Conservation (phyloP, 75 land plant genomes). For the Cupressus sempervirens region DNA sequence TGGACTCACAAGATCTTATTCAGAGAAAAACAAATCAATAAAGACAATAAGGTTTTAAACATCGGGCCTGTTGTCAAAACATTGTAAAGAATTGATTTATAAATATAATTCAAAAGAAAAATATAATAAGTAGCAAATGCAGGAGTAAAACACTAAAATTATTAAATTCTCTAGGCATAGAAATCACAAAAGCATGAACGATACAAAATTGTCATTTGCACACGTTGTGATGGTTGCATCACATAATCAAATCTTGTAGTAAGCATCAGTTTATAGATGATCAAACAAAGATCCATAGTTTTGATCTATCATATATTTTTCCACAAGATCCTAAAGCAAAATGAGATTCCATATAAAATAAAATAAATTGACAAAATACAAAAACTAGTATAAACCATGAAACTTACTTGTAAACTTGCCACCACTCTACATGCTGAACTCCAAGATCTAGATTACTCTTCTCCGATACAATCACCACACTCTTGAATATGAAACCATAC, state of each 20-base stretch:
- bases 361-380: neutral
- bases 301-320: neutral
- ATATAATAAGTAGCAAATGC: no score
- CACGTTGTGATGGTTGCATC: neutral
- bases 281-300: neutral
- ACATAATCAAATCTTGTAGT: neutral
- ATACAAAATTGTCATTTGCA: no score
- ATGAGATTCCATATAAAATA: neutral
- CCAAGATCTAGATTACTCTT: conserved; percentile 65
- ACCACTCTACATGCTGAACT: conserved; percentile 55
- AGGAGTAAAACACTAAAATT: neutral
- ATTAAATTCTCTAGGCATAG: no score
- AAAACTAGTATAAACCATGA: neutral
- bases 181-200: neutral
- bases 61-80: no score
- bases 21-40: no score
- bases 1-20: no score
- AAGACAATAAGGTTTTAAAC: no score
- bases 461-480: no score
- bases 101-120: no score
- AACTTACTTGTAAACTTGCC: conserved; percentile 71
- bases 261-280: neutral
- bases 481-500: no score
- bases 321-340: neutral
- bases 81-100: no score